Evolutionary conservation across 306 rosid genomes (phyloP), one percentile per base, ranked within the genome.

Genomic region (Aeschynomene evenia): DNA sequence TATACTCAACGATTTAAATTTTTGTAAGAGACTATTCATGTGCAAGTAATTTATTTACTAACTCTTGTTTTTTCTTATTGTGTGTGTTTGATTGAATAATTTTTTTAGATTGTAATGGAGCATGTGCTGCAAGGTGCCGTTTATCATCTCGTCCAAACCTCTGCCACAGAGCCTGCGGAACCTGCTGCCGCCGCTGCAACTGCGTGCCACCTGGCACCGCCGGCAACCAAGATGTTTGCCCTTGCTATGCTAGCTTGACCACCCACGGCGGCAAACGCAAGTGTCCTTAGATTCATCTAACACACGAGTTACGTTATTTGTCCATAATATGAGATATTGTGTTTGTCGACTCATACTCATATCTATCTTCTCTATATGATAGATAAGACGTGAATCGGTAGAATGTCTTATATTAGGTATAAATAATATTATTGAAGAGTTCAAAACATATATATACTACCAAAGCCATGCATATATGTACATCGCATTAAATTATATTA

Each of bases 131-230:
- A 1, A 82, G 98, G 66, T 92, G 96, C 20, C 74, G 66, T 18
- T 75, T 80, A 60, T 81, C 95, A 13, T 89, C 92, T 1, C 74
- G 96, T 76, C 92, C 56, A 20, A 9, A 45, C 1, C 46, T 81
- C 2, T 87, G 96, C 63, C 46, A 77, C 20, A 79, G 92, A 70
- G 89, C 90, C 0, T 89, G 98, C 9, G 90, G 92, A 4, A 91
- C 86, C 1, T 91, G 96, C 63, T 89, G 96, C 2, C 37, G 14
- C 4, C 84, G 90, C 7, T 87, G 96, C 58, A 70, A 64, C 34
- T 89, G 98, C 0, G 95, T 92, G 13, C 90, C 96, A 13, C 88
- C 90, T 0, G 96, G 90, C 63, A 89, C 95, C 21, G 31, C 86
- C 14, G 89, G 89, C 2, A 86, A 89, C 82, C 82, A 87, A 34